A percentile compares a stretch with the other conserved stretches of the same genome.
phyloP scores from a whole-genome alignment of 352 stramenopile genomes.

The Pythium pectinolyticum region DNA sequence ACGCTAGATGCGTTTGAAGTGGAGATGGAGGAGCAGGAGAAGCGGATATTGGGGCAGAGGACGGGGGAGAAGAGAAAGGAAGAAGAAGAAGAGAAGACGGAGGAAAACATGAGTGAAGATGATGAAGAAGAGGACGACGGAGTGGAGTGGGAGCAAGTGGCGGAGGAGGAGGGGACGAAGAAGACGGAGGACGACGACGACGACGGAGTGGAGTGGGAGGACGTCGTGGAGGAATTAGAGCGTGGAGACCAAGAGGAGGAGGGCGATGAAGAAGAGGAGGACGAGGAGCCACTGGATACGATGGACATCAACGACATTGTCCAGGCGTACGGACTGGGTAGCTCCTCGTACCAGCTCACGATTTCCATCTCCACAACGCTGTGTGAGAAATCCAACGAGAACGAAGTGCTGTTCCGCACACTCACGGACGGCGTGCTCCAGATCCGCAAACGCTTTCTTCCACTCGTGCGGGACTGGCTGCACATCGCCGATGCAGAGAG shows the following conservation, averaged over 20 bases:
- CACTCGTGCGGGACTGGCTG: conserved; percentile 58
- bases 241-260: conserved; percentile 10
- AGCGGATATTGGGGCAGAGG: not conserved
- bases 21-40: conserved; percentile 18
- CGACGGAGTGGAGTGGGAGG: conserved; percentile 23
- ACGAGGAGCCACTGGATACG: conserved; percentile 18
- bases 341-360: conserved; percentile 71
- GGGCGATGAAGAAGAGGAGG: not conserved
- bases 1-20: conserved; percentile 70
- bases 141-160: conserved; percentile 27
- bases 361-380: conserved; percentile 61
- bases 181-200: conserved; percentile 13
- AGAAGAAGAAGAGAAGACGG: conserved; percentile 19
- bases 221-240: conserved; percentile 10
- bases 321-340: conserved; percentile 70
- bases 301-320: conserved; percentile 86
- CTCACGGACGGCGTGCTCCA: conserved; percentile 54
- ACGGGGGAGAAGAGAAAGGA: not conserved
- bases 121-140: conserved; percentile 8
- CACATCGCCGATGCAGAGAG: conserved; percentile 14
- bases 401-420: conserved; percentile 59
- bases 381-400: conserved; percentile 63
- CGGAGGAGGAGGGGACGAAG: not conserved
- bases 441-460: conserved; percentile 75
- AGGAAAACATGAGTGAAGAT: conserved; percentile 11